These are phyloP conservation scores for Geosmithia morbida DNA, from an alignment of 2,329 filamentous ascomycete genomes.

Conservation along the genomic window DNA sequence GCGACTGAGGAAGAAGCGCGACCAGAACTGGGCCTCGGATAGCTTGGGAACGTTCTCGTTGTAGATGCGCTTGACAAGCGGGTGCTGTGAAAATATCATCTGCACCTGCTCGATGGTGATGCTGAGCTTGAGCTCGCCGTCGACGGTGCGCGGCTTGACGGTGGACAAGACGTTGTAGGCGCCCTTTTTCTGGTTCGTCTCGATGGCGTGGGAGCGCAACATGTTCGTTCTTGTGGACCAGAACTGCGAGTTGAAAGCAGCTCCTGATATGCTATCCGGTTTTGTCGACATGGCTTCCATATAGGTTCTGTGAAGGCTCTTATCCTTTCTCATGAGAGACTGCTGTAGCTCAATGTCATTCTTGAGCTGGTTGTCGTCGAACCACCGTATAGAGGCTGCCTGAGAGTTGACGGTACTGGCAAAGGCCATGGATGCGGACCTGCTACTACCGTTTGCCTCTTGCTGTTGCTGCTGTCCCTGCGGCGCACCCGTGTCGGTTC, in stretches of 20 bases:
- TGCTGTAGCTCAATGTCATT: conserved; percentile 72
- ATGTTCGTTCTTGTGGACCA: conserved; percentile 83
- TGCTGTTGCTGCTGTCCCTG: conserved; percentile 4
- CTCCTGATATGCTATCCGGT: conserved; percentile 66
- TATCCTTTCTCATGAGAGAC: conserved; percentile 72
- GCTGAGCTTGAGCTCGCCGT: conserved; percentile 53
- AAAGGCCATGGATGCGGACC: conserved; percentile 62
- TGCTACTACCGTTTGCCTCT: conserved; percentile 17
- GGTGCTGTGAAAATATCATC: conserved; percentile 85
- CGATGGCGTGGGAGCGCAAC: conserved; percentile 79
- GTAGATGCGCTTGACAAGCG: conserved; percentile 78
- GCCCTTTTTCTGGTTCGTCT: conserved; percentile 72
- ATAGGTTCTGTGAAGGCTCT: conserved; percentile 66
- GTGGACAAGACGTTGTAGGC: conserved; percentile 89
- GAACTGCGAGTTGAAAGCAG: conserved; percentile 81
- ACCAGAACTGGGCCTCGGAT: conserved; percentile 76
- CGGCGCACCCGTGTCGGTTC: conserved; percentile 2
- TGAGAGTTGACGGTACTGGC: conserved; percentile 51
- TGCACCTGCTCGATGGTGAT: conserved; percentile 78
- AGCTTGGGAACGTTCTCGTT: conserved; percentile 83
- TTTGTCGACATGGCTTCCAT: conserved; percentile 73
- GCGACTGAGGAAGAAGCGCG: conserved; percentile 80
- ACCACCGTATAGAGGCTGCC: conserved; percentile 48
- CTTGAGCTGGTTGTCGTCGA: conserved; percentile 68
- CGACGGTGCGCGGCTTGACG: conserved; percentile 50